Evolutionary conservation across 2,329 filamentous ascomycete genomes (phyloP), one percentile per base, ranked within the genome.

Genomic region (Dactylellina parvicollis): DNA sequence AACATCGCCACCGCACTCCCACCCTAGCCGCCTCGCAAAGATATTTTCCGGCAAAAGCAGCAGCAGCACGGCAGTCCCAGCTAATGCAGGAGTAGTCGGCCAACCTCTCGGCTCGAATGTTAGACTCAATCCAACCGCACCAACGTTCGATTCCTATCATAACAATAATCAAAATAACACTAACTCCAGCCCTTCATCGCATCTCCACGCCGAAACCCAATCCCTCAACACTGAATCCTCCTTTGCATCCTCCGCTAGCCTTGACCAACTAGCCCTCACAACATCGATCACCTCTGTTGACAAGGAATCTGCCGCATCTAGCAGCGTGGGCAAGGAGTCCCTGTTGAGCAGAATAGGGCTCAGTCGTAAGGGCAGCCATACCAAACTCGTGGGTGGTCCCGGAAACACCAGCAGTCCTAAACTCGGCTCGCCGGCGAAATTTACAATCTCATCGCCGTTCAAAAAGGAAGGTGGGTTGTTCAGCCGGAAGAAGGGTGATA

Each of bases 61-160:
- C 20, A 62, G 60, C 26, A 64, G 30, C 32, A 12, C 46, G 10
- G 34, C 88, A n/a, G 20, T 16, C 12, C 30, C 56, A 7, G 26
- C 14, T 44, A 40, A 36, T 20, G 56, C 52, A 18, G 60, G 69
- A 24, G 60, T 54, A 3, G 46, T 73, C 80, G 82, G 81, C 57
- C 79, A 80, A 78, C 76, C 82, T 57, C 78, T 83, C 40, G 83
- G 88, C 81, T 77, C 87, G 49, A 73, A 73, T 36, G 52, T 60
- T 12, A 85, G 86, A 77, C 85, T 98, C 26, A 98, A 99, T 78
- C 95, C 95, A 5, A 87, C 91, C 4, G 95, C 94, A 0, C 93
- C 93, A 7, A 91, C 90, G 0, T 98, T 98, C 79, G 52, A 70
- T 47, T 40, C 71, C n/a, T 47, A 38, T 22, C n/a, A 54, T n/a